A percentile compares a stretch with the other conserved stretches of the same genome.
Evolutionary conservation across 2,329 filamentous ascomycete species (phyloP).

Genomic region (Thielaviopsis euricoi): DNA sequence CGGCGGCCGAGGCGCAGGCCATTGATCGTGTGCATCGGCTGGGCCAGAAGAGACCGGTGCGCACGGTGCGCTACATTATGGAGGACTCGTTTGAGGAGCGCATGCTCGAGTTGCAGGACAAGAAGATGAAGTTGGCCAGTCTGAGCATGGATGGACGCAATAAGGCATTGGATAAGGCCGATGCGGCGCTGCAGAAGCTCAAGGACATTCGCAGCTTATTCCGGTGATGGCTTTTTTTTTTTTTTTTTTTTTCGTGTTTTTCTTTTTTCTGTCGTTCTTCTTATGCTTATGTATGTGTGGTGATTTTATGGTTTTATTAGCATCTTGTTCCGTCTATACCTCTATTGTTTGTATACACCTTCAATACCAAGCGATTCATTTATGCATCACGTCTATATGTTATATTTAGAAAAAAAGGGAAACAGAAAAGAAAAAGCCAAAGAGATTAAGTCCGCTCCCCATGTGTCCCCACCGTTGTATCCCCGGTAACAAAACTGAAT

Average conservation of each 20-base stretch:
- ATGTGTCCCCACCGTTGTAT: too few relatives aligned
- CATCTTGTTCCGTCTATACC: neutral
- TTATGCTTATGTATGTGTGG: neutral
- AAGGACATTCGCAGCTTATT: slow-evolving; percentile 43
- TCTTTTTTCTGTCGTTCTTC: slow-evolving; percentile 13
- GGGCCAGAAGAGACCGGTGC: slow-evolving; percentile 76
- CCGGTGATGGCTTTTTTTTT: slow-evolving; percentile 24
- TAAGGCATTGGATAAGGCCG: slow-evolving; percentile 33
- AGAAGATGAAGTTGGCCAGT: slow-evolving; percentile 82
- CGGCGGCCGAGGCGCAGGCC: slow-evolving; percentile 84
- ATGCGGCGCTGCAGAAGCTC: slow-evolving; percentile 43
- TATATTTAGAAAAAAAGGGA: neutral
- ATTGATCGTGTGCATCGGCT: slow-evolving; percentile 84
- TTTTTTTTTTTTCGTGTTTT: slow-evolving; percentile 19
- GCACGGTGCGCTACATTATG: slow-evolving; percentile 85
- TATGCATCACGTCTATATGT: slow-evolving; percentile 10
- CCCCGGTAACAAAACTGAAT: neutral
- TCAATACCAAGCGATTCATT: neutral
- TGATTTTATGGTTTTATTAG: neutral
- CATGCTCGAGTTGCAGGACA: slow-evolving; percentile 75
- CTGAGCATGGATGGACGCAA: slow-evolving; percentile 60
- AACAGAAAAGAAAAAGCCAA: too few relatives aligned
- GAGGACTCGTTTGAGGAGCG: slow-evolving; percentile 80
- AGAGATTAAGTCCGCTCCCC: too few relatives aligned
- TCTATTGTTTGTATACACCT: neutral